Percentiles rank a stretch among this genome's conserved stretches.
These are phyloP conservation scores for Wickerhamomyces strasburgensis DNA, from an alignment of 805 yeast genomes.

Conservation along the genomic window DNA sequence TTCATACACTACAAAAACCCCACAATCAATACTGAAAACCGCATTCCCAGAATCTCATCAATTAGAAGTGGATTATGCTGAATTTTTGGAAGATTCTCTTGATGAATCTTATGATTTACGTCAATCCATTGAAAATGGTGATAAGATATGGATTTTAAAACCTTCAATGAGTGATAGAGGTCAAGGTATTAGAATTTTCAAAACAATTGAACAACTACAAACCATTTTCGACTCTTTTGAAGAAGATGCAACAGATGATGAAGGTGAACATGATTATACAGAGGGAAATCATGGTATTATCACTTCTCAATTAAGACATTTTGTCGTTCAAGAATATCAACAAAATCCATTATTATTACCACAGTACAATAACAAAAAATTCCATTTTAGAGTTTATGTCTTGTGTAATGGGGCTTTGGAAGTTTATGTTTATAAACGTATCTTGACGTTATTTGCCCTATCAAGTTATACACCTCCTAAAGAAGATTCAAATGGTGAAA, in stretches of 20 bases:
- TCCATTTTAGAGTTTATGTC: slow-evolving; percentile 85
- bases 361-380: slow-evolving; percentile 62
- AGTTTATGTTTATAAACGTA: slow-evolving; percentile 75
- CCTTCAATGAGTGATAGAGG: slow-evolving; percentile 98
- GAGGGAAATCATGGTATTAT: slow-evolving; percentile 59
- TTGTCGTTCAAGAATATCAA: slow-evolving; percentile 81
- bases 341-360: slow-evolving; percentile 60
- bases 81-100: slow-evolving; percentile 86
- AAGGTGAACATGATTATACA: slow-evolving; percentile 40
- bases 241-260: slow-evolving; percentile 61
- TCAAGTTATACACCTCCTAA: slow-evolving; percentile 35
- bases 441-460: slow-evolving; percentile 79
- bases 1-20: slow-evolving; percentile 68
- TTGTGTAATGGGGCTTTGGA: slow-evolving; percentile 66
- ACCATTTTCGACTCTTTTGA: slow-evolving; percentile 81
- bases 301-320: slow-evolving; percentile 84
- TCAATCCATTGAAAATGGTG: slow-evolving; percentile 61
- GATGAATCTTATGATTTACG: slow-evolving; percentile 90
- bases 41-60: slow-evolving; percentile 75
- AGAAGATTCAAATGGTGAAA: slow-evolving; percentile 34
- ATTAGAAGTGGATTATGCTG: slow-evolving; percentile 91
- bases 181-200: slow-evolving; percentile 86
- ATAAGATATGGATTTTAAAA: slow-evolving; percentile 79
- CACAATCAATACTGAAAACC: slow-evolving; percentile 49
- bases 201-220: slow-evolving; percentile 74